These are phyloP conservation scores for Thelephora terrestris DNA, from an alignment of 1,284 basidiomycete genomes.

Conservation along the genomic window DNA sequence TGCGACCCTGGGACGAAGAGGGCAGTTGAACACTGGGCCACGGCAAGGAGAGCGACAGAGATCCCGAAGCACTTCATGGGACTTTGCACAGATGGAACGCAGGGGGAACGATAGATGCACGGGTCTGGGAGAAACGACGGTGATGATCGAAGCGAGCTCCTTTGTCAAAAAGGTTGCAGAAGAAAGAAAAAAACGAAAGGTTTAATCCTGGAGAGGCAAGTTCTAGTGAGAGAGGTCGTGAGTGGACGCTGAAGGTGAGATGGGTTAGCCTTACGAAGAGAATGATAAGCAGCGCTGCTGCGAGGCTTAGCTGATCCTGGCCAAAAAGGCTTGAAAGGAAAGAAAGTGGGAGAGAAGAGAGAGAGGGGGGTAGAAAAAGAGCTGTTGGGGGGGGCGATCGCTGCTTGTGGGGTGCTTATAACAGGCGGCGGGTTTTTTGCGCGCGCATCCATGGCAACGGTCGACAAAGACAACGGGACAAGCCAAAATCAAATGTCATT, in stretches of 20 bases:
- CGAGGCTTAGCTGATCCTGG: not conserved
- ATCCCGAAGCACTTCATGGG: not conserved
- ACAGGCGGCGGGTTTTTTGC: too few relatives aligned
- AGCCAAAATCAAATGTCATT: not conserved
- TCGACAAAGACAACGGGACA: not conserved
- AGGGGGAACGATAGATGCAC: too few relatives aligned
- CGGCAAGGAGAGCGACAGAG: not conserved
- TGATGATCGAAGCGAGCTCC: not conserved
- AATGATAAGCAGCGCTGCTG: slow-evolving; percentile 1
- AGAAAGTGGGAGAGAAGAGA: slow-evolving; percentile 1
- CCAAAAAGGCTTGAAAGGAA: too few relatives aligned
- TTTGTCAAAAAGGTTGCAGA: too few relatives aligned
- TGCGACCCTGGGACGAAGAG: not conserved
- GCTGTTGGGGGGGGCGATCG: not conserved
- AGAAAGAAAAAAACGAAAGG: too few relatives aligned
- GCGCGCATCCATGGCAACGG: not conserved
- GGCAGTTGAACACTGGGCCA: not conserved
- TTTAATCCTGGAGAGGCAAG: too few relatives aligned
- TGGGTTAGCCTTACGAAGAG: not conserved
- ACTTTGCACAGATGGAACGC: not conserved
- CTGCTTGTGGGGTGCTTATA: too few relatives aligned
- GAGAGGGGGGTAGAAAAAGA: slow-evolving; percentile 1
- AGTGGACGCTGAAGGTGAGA: not conserved
- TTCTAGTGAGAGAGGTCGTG: not conserved
- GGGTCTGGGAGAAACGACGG: not conserved